Conservation (phyloP, 495 filamentous ascomycete genomes). For the Penicillium crystallinum region DNA sequence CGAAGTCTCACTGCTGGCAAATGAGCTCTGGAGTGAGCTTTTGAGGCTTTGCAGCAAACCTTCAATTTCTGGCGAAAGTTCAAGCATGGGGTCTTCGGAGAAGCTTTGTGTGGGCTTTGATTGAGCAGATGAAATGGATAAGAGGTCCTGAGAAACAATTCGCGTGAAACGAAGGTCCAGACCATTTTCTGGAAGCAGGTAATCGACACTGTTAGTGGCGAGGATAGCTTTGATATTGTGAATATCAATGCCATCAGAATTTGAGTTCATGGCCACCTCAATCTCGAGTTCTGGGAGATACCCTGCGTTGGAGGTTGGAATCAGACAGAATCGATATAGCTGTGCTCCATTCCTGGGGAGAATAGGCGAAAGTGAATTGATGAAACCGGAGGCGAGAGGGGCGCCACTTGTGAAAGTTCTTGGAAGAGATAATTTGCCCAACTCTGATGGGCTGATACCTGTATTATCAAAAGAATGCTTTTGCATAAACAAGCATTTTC, state of each 20-base stretch:
- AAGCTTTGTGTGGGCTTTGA: slow-evolving; percentile 23
- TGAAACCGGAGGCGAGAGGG: slow-evolving; percentile 25
- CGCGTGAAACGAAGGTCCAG: slow-evolving; percentile 41
- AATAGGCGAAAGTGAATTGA: slow-evolving; percentile 20
- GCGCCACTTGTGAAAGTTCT: slow-evolving; percentile 31
- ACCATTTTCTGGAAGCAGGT: slow-evolving; percentile 38
- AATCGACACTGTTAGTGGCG: slow-evolving; percentile 32
- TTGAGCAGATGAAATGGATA: background rate
- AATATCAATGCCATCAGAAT: slow-evolving; percentile 11
- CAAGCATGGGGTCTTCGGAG: slow-evolving; percentile 19
- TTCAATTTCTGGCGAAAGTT: slow-evolving; percentile 1
- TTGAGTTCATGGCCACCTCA: slow-evolving; percentile 15
- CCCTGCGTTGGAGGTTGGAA: slow-evolving; percentile 22
- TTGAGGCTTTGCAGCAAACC: slow-evolving; percentile 17
- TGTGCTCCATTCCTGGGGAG: slow-evolving; percentile 3
- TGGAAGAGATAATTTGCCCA: slow-evolving; percentile 28
- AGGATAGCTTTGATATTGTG: slow-evolving; percentile 28
- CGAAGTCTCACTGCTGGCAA: slow-evolving; percentile 2
- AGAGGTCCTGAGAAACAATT: slow-evolving; percentile 26
- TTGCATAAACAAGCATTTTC: slow-evolving; percentile 35
- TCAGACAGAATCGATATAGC: slow-evolving; percentile 28
- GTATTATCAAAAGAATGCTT: slow-evolving; percentile 19
- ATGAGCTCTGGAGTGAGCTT: slow-evolving; percentile 11
- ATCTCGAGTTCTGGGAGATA: slow-evolving; percentile 34
- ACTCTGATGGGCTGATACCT: slow-evolving; percentile 25